Conservation (phyloP, 2,329 filamentous ascomycete genomes). For the Hypoxylon sp. region DNA sequence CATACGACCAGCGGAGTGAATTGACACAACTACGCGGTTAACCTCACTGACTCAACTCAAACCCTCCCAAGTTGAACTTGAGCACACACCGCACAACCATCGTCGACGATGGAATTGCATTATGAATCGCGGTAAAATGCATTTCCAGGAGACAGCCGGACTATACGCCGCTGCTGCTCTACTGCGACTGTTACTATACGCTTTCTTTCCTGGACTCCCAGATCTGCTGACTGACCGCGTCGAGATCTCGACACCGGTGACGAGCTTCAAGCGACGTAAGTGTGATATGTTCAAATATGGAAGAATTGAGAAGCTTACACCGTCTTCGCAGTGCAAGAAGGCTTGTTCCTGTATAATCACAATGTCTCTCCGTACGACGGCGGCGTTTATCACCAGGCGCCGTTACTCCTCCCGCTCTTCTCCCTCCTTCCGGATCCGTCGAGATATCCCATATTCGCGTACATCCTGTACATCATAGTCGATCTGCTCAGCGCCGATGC, state of each 20-base stretch:
- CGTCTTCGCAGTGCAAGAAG: slow-evolving; percentile 83
- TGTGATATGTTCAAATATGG: background rate
- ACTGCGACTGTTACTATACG: slow-evolving; percentile 83
- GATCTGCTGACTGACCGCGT: slow-evolving; percentile 90
- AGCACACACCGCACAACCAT: slow-evolving; percentile 12
- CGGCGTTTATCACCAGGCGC: slow-evolving; percentile 85
- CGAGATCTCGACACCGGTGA: slow-evolving; percentile 96
- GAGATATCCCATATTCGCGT: slow-evolving; percentile 77
- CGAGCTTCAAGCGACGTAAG: slow-evolving; percentile 96
- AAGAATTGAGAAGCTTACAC: slow-evolving; percentile 2
- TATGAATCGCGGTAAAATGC: slow-evolving; percentile 54
- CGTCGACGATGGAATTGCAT: slow-evolving; percentile 50
- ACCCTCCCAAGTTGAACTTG: slow-evolving; percentile 5
- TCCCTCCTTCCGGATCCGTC: slow-evolving; percentile 82
- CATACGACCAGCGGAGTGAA: slow-evolving; percentile 7
- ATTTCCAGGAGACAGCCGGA: slow-evolving; percentile 62
- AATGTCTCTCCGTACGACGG: slow-evolving; percentile 98
- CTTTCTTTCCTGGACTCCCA: slow-evolving; percentile 84
- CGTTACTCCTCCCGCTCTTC: slow-evolving; percentile 91
- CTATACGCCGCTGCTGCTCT: slow-evolving; percentile 82
- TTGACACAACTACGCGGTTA: background rate
- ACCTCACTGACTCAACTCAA: background rate
- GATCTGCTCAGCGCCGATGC: slow-evolving; percentile 87
- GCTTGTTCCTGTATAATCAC: slow-evolving; percentile 93
- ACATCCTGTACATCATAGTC: slow-evolving; percentile 82